Evolutionary conservation across 2,329 filamentous ascomycete species (phyloP), one percentile per base, ranked within the genome.

Genomic region (Pseudogymnoascus sp.): DNA sequence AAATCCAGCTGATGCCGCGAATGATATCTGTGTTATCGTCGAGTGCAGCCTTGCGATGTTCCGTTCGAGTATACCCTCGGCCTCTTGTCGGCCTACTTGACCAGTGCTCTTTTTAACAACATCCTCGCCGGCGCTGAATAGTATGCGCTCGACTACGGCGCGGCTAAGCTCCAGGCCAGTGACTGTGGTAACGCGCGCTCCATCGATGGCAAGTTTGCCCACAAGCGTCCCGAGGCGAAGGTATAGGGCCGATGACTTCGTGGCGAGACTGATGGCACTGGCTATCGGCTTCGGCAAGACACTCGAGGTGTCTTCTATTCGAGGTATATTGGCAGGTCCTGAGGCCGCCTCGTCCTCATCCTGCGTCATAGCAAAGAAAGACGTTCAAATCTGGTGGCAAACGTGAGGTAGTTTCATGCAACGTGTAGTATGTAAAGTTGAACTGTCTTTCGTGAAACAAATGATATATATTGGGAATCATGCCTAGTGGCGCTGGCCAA

Each of bases 1-100:
- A 66, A 87, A 86, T 53, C 83, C 78, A 2, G 84, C 79, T 1
- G 81, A 80, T 1, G 83, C 84, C 76, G 82, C 84, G 66, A 86
- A 85, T 39, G 84, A 81, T 28, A 82, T 76, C 58, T 80, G 78
- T 5, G 79, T 80, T 70, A 86, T 82, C 22, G 80, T 81, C 59
- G 77, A 75, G 66, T 86, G 82, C 41, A 86, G 71, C 60, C 73
- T 77, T 62, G 82, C 80, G 30, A 86, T 75, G 66, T 80, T 83
- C 62, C 75, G 75, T 66, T 84, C 82, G 47, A 86, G 71, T 11
- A 85, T 73, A 2, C 77, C 78, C 68, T 86, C 83, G 35, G 82
- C 78, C 63, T 84, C 81, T 20, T 76, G 72, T 58, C 74, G 76
- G 30, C 77, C 78, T 18, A 83, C 62, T 1, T 80, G 76, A 4